These are phyloP conservation scores for Solanum hybrid DNA, from an alignment of 305 asterid genomes.

Conservation along the genomic window DNA sequence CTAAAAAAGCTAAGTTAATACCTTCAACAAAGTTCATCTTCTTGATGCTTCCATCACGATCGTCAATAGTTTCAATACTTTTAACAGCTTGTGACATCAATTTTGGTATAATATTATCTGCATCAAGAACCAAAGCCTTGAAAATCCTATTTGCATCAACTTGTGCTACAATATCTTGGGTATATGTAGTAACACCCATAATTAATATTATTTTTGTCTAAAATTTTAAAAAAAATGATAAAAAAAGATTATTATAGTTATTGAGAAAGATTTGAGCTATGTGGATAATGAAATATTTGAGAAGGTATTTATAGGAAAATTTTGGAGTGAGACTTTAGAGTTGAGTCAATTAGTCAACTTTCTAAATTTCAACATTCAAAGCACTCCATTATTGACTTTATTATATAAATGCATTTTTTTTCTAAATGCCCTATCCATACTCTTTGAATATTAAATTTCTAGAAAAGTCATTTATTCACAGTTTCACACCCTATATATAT, in stretches of 20 bases:
- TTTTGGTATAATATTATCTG: constrained; percentile 37
- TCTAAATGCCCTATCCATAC: background rate
- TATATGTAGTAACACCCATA: constrained; percentile 1
- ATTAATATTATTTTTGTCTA: background rate
- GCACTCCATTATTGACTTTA: background rate
- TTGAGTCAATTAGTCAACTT: background rate
- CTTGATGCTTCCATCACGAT: constrained; percentile 17
- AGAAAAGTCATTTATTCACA: background rate
- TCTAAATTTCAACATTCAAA: background rate
- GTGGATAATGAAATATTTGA: background rate
- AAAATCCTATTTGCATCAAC: constrained; percentile 23
- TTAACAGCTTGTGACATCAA: constrained; percentile 31
- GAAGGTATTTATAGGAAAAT: background rate
- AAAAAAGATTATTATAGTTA: background rate
- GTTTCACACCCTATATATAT: background rate
- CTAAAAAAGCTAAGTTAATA: background rate
- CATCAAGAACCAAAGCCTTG: constrained; percentile 33
- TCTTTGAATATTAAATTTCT: background rate
- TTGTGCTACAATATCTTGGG: background rate
- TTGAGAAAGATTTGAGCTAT: background rate
- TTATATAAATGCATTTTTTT: background rate
- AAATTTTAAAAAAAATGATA: background rate
- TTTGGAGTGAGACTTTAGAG: background rate
- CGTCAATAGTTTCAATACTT: constrained; percentile 27
- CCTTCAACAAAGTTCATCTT: constrained; percentile 29